A percentile compares a stretch with the other conserved stretches of the same genome.
These are phyloP conservation scores for Penicillium rolfsii DNA, from an alignment of 2,329 filamentous ascomycete species.

Conservation along the genomic window DNA sequence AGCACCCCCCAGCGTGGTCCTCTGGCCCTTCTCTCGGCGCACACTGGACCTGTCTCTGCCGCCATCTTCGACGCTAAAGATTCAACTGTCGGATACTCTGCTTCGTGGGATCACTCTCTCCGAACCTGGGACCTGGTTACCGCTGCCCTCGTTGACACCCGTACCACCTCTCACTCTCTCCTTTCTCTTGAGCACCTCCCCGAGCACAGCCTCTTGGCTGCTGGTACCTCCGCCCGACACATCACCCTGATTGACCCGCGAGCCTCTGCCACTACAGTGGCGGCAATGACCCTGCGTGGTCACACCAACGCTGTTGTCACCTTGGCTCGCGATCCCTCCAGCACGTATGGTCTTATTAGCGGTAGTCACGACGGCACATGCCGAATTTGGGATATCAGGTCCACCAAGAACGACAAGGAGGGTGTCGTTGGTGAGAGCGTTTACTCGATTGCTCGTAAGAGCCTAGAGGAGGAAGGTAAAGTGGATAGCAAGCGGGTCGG, in stretches of 20 bases:
- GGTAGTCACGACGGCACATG: constrained; percentile 92
- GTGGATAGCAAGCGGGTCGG: constrained; percentile 62
- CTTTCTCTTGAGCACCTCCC: constrained; percentile 77
- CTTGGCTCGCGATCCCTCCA: constrained; percentile 65
- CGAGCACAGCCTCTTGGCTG: constrained; percentile 64
- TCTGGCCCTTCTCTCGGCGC: constrained; percentile 70
- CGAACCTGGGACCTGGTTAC: constrained; percentile 91
- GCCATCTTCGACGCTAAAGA: constrained; percentile 85
- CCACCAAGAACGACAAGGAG: constrained; percentile 62
- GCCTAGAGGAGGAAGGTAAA: constrained; percentile 65
- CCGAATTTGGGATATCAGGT: constrained; percentile 87
- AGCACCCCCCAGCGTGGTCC: constrained; percentile 73
- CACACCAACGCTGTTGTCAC: constrained; percentile 74
- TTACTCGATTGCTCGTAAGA: constrained; percentile 78
- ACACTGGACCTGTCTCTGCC: constrained; percentile 75
- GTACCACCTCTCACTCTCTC: constrained; percentile 81
- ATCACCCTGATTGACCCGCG: constrained; percentile 93
- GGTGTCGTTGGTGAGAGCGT: constrained; percentile 69
- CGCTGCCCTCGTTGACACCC: constrained; percentile 73
- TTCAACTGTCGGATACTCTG: constrained; percentile 85
- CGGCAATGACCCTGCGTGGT: constrained; percentile 87
- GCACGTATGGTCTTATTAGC: constrained; percentile 80
- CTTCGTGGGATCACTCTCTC: constrained; percentile 87
- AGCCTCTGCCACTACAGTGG: constrained; percentile 72
- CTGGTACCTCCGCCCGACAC: constrained; percentile 82